Percentiles rank a stretch among this genome's conserved stretches.
Conservation (phyloP, 768 basidiomycete genomes). For the Boletus vermiculosoides region DNA sequence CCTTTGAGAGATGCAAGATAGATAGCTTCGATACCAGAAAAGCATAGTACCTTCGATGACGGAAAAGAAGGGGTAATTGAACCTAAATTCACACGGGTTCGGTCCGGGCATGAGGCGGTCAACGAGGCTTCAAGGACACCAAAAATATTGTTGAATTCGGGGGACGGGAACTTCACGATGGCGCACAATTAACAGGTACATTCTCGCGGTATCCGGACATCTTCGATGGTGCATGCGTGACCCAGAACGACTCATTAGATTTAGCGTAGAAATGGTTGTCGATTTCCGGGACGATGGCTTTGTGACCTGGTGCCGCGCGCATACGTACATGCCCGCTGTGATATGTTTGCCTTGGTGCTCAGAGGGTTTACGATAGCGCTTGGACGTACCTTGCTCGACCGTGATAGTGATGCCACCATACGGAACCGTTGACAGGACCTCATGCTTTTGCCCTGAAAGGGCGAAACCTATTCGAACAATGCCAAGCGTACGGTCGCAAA, state of each 20-base stretch:
- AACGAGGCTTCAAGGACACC: slow-evolving; percentile 18
- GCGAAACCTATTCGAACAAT: background rate
- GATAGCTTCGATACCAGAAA: background rate
- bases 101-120: slow-evolving; percentile 4
- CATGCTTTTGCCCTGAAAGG: background rate
- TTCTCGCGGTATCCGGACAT: background rate
- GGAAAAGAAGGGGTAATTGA: background rate
- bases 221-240: background rate
- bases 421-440: background rate
- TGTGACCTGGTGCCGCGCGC: background rate
- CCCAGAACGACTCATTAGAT: background rate
- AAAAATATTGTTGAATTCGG: background rate
- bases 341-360: background rate
- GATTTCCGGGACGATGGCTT: background rate
- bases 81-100: background rate
- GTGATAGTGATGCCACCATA: background rate
- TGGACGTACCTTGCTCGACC: background rate
- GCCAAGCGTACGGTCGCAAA: background rate
- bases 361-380: background rate
- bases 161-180: background rate
- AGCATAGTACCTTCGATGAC: background rate
- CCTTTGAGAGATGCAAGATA: background rate
- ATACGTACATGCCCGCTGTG: background rate
- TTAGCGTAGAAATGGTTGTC: background rate
- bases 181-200: background rate